Conservation (phyloP, 305 asterid genomes). For the Fraxinus albicans region DNA sequence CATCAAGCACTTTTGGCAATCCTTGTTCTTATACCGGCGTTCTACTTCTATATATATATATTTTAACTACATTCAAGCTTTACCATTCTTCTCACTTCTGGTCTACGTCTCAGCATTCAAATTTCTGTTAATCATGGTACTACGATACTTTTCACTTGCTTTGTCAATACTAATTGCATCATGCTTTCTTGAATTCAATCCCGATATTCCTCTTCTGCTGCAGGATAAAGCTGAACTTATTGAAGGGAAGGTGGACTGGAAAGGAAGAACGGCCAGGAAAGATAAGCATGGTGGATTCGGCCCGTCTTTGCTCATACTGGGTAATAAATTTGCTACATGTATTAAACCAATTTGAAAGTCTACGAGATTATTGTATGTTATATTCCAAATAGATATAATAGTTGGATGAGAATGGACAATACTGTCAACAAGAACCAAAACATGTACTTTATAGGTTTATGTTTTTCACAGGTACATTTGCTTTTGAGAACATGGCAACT, state of each 20-base stretch:
- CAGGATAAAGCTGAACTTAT: slow-evolving; percentile 43
- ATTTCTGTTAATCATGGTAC: slow-evolving; percentile 12
- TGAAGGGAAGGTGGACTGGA: slow-evolving; percentile 81
- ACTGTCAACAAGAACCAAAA: background rate
- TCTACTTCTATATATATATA: background rate
- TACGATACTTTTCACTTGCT: background rate
- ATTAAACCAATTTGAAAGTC: background rate
- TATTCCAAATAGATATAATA: background rate
- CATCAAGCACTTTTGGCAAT: slow-evolving; percentile 11
- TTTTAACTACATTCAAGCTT: slow-evolving; percentile 7
- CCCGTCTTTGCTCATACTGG: slow-evolving; percentile 44
- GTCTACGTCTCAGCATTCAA: background rate
- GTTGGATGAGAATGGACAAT: background rate
- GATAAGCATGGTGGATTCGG: slow-evolving; percentile 66
- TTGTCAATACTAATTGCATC: background rate
- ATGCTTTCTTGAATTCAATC: background rate
- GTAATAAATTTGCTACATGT: slow-evolving; percentile 28
- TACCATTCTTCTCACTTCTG: slow-evolving; percentile 14
- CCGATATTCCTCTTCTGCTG: background rate
- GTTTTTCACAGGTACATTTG: slow-evolving; percentile 39
- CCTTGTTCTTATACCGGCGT: background rate
- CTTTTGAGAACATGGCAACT: slow-evolving; percentile 52
- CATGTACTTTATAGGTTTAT: background rate
- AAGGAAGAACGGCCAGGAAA: slow-evolving; percentile 55
- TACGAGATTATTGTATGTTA: background rate